Evolutionary conservation across 371 early-diverging fungal species (phyloP), one percentile per base, ranked within the genome.

Genomic region (Batkoa obscura): DNA sequence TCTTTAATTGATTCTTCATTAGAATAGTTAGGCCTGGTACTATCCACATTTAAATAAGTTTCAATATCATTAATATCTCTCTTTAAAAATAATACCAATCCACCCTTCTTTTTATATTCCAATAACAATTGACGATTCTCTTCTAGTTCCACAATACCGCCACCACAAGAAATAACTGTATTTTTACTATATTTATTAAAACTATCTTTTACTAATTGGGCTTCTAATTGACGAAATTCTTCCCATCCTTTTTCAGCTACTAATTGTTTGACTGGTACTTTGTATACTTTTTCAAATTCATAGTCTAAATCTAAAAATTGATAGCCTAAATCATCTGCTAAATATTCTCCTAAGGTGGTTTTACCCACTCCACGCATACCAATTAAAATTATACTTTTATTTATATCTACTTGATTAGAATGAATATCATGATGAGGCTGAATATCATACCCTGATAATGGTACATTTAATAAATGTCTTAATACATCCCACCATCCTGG

Each of bases 331-430:
- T 66, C 63, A 32, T 65, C 66, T 2, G 94, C 86, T 2, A 83
- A 83, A 32, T 78, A 71, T 33, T 69, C 73, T 15, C 94, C 93
- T 59, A 90, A 74, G 1, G 86, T 78, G 0, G 94, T 88, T 70
- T 97, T 97, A 46, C 97, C 97, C 1, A 81, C 93, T 15, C 95
- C 95, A 54, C 97, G 84, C 97, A 97, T 95, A 43, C 97, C 97
- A 58, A 94, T 83, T 30, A 97, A 68, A 4, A 94, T 79, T 39
- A 93, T 71, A 2, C 86, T 78, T n/a, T 70, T 67, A 35, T 62
- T 59, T 9, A 62, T 60, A 43, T 66, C 63, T 15, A 55, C 34
- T n/a, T 62, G 33, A 60, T 45, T 23, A 55, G 36, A 50, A 58
- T 42, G 46, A 46, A 32, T 37, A 31, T 0, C 58, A 15, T 6